Evolutionary conservation across 2,329 filamentous ascomycete species (phyloP), one percentile per base, ranked within the genome.

Genomic region (Exophiala sp.): DNA sequence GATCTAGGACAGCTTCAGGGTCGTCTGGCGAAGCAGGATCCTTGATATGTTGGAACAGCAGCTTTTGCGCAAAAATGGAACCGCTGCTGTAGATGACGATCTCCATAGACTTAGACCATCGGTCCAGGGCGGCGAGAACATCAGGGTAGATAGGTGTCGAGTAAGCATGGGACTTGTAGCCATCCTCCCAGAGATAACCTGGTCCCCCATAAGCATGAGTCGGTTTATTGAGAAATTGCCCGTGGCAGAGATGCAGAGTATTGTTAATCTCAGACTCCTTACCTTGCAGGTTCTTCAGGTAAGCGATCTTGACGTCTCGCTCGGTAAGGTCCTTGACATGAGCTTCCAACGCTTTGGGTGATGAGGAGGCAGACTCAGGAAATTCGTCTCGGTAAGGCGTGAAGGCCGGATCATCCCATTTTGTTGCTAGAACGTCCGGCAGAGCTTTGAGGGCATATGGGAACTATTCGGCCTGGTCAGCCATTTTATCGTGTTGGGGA

Each of bases 111-210:
- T 20, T 29, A 3, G 44, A 43, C 57, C 54, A 61, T 11, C 10
- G 16, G 9, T 55, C 50, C 21, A 61, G 42, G 21, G 39, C 36
- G 1, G 41, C 24, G 5, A 59, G 43, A 3, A 61, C 59, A 40
- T 61, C 59, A 9, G 44, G 45, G 38, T 55, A 62, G 1, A 60
- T 33, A 2, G 59, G 59, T 18, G 54, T 58, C 14, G 54, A 56
- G 16, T 60, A 62, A 2, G 53, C 57, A 12, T 47, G 42, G 11
- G 48, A 48, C 33, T 57, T 39, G 52, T 59, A 61, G 20, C 59
- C 59, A 8, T 56, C 47, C 33, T 61, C 50, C 59, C 59, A 61
- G 10, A 61, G 57, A 42, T 61, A 61, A 34, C 59, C 57, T 59
- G 47, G 29, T 14, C 16, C 12, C 5, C 3, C 18, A 34, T 12